Percentiles rank a stretch among this genome's conserved stretches.
Evolutionary conservation across 192 early-diverging fungal species (phyloP).

Genomic region (Helicostylum pulchrum): DNA sequence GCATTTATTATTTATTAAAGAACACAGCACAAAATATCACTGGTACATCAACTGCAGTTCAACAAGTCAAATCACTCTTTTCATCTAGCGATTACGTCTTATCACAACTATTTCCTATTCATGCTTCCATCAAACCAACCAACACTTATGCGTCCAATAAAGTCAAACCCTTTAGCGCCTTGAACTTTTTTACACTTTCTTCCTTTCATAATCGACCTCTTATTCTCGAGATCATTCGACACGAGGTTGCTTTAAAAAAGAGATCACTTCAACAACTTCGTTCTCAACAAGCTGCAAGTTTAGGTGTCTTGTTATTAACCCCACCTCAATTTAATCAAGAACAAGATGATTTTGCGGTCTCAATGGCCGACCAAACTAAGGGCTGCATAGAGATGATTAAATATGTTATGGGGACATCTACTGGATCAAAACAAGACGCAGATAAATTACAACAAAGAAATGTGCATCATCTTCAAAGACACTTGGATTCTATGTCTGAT

Average conservation of each 20-base stretch:
- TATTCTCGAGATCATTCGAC: conserved; percentile 50
- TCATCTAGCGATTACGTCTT: conserved; percentile 3
- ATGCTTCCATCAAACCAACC: conserved; percentile 21
- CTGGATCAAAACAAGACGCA: background rate
- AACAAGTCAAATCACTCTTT: conserved; percentile 1
- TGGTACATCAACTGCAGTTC: background rate
- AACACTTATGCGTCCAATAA: conserved; percentile 1
- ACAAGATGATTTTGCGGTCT: conserved; percentile 25
- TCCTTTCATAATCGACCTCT: conserved; percentile 10
- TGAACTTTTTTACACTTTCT: conserved; percentile 35
- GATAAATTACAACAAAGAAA: background rate
- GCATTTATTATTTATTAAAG: conserved; percentile 6
- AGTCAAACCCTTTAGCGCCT: conserved; percentile 23
- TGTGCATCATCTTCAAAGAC: background rate
- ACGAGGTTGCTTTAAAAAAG: conserved; percentile 58
- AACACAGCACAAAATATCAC: background rate
- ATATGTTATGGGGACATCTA: conserved; percentile 13
- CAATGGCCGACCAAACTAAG: conserved; percentile 8
- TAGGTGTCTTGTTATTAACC: conserved; percentile 60
- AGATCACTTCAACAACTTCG: conserved; percentile 44
- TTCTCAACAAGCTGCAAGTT: conserved; percentile 54
- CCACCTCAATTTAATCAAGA: conserved; percentile 36
- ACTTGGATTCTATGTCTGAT: background rate
- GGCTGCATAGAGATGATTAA: conserved; percentile 19
- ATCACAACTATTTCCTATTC: conserved; percentile 18